Conservation (phyloP, 2,329 filamentous ascomycete genomes). For the Colletotrichum chrysophilum region DNA sequence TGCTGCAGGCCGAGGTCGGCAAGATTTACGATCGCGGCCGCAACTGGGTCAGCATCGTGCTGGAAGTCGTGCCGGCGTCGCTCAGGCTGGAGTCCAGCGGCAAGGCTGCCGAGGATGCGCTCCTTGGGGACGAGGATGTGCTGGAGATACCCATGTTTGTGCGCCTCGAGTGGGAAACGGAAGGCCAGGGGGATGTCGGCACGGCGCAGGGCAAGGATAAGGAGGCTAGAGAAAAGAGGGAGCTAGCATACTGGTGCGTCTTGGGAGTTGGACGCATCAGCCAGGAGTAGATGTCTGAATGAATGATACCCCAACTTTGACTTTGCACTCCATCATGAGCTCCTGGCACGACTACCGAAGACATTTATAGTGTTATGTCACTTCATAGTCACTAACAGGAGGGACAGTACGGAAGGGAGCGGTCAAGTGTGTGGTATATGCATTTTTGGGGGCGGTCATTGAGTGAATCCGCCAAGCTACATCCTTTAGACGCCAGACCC, state of each 20-base stretch:
- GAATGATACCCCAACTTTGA: slow-evolving; percentile 44
- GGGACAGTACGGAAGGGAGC: slow-evolving; percentile 12
- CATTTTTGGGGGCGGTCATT: slow-evolving; percentile 43
- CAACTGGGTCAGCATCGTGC: slow-evolving; percentile 93
- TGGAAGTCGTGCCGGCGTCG: slow-evolving; percentile 81
- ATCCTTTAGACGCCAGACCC: slow-evolving; percentile 56
- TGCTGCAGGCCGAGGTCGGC: slow-evolving; percentile 78
- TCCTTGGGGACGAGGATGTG: slow-evolving; percentile 65
- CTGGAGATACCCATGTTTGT: slow-evolving; percentile 96
- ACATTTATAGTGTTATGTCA: background rate
- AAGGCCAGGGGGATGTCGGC: slow-evolving; percentile 69
- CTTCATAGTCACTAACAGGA: background rate
- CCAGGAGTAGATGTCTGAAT: slow-evolving; percentile 38
- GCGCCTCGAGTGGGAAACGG: slow-evolving; percentile 86
- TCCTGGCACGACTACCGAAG: background rate
- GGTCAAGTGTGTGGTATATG: slow-evolving; percentile 33
- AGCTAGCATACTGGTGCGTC: slow-evolving; percentile 95
- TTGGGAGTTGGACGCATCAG: slow-evolving; percentile 84
- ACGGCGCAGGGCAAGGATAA: slow-evolving; percentile 57
- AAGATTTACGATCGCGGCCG: slow-evolving; percentile 96
- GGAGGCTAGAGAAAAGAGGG: slow-evolving; percentile 76
- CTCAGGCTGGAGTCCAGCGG: slow-evolving; percentile 44
- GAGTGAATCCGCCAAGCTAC: slow-evolving; percentile 52
- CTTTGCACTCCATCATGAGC: background rate
- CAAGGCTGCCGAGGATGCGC: slow-evolving; percentile 29